These are phyloP conservation scores for Apiotrichum akiyoshidainum DNA, from an alignment of 1,284 basidiomycete genomes.

Conservation along the genomic window DNA sequence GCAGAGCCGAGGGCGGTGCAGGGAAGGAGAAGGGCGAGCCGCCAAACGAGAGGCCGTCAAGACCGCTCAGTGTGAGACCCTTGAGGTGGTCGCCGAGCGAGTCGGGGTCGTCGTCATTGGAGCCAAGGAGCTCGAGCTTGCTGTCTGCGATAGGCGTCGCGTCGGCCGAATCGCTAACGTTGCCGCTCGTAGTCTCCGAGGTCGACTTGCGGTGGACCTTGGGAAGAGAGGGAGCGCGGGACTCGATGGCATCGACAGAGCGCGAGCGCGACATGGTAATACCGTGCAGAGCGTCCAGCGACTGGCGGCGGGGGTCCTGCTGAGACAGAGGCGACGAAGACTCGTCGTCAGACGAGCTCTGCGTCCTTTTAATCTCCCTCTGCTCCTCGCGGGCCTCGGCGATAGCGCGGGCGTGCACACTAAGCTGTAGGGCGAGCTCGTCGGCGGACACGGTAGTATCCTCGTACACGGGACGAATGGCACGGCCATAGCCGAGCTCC, in stretches of 20 bases:
- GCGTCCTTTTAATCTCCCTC: neutral
- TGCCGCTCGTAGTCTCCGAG: neutral
- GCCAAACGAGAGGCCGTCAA: neutral
- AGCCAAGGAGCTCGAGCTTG: neutral
- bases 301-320: conserved; percentile 1
- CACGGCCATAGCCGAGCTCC: conserved; percentile 27
- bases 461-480: conserved; percentile 27
- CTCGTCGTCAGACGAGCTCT: neutral
- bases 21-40: conserved; percentile 14
- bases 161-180: neutral
- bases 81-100: neutral
- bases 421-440: conserved; percentile 29
- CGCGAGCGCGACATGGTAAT: conserved; percentile 10
- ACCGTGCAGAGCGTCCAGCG: conserved; percentile 8
- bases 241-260: conserved; percentile 6
- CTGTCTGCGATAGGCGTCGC: neutral
- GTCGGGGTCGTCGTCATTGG: neutral
- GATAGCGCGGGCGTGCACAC: conserved; percentile 14
- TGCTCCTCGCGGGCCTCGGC: conserved; percentile 1
- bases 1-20: conserved; percentile 18
- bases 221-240: neutral
- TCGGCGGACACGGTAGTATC: conserved; percentile 21
- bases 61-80: neutral
- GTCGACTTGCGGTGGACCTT: conserved; percentile 1
- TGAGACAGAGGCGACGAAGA: neutral